These are phyloP conservation scores for Chlorella sp. DNA, from an alignment of 139 green algal species.

Conservation along the genomic window DNA sequence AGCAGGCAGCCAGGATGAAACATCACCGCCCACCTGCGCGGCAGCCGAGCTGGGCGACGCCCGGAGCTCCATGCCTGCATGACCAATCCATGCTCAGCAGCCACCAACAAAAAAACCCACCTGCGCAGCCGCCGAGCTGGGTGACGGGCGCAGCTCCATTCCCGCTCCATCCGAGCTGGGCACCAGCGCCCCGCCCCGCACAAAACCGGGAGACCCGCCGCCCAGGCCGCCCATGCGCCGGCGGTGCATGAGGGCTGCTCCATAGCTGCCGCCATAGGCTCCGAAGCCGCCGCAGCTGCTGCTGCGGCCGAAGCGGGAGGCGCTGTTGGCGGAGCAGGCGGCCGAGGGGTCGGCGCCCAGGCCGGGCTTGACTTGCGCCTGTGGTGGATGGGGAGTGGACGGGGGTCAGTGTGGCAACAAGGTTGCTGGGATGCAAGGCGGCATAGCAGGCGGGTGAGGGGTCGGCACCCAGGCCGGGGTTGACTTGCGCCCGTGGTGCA, in stretches of 20 bases:
- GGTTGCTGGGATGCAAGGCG: too few species aligned
- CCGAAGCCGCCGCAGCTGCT: neutral
- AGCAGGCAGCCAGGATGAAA: too few species aligned
- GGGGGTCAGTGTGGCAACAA: too few species aligned
- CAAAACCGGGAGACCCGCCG: neutral
- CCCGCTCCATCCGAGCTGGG: neutral
- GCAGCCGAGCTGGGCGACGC: too few species aligned
- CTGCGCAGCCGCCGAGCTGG: neutral
- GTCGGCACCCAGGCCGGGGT: neutral
- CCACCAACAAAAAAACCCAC: neutral
- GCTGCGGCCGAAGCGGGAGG: neutral
- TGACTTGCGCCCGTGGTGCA: too few species aligned
- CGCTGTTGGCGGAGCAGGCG: neutral
- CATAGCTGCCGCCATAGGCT: neutral
- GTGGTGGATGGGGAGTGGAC: too few species aligned
- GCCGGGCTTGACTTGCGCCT: neutral
- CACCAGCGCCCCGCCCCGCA: constrained; percentile 18
- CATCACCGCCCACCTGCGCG: too few species aligned
- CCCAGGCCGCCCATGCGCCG: neutral
- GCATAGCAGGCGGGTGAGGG: neutral
- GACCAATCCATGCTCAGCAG: too few species aligned
- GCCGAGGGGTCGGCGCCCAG: neutral
- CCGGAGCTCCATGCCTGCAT: too few species aligned
- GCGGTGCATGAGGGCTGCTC: too few species aligned
- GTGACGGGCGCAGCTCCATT: constrained; percentile 12